Conservation (phyloP, 306 rosid species). For the Vicia villosa region DNA sequence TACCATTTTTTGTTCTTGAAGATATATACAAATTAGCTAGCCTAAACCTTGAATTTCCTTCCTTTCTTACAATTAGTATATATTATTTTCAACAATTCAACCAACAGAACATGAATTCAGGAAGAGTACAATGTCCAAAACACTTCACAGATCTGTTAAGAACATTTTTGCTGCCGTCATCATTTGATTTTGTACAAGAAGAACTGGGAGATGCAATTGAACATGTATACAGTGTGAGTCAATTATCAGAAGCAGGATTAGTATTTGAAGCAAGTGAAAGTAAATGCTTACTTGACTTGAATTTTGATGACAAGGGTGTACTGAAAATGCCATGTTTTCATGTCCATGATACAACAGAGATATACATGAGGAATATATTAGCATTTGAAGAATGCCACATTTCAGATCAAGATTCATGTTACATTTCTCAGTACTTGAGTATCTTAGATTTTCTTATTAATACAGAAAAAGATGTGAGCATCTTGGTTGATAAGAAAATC, state of each 20-base stretch:
- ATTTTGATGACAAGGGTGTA: conserved; percentile 21
- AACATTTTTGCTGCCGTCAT: background rate
- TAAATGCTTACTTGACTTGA: conserved; percentile 35
- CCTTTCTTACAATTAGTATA: background rate
- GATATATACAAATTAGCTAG: background rate
- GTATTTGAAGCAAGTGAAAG: conserved; percentile 32
- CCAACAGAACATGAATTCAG: background rate
- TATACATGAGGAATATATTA: conserved; percentile 6
- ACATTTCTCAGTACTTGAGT: conserved; percentile 31
- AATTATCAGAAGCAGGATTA: conserved; percentile 42
- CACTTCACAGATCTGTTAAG: conserved; percentile 30
- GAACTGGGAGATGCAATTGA: background rate
- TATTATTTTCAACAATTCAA: background rate
- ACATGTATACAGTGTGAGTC: background rate
- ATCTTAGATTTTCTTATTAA: background rate
- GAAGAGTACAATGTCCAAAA: background rate
- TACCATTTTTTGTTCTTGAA: conserved; percentile 12
- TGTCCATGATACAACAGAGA: conserved; percentile 25
- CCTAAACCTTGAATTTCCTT: background rate
- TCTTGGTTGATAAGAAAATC: conserved; percentile 5
- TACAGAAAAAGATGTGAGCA: background rate
- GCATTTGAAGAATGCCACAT: conserved; percentile 46
- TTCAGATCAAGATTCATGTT: background rate
- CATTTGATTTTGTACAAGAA: background rate
- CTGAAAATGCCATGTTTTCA: conserved; percentile 41